A percentile compares a stretch with the other conserved stretches of the same genome.
Conservation (phyloP, 768 basidiomycete genomes). For the Trametes villosa region DNA sequence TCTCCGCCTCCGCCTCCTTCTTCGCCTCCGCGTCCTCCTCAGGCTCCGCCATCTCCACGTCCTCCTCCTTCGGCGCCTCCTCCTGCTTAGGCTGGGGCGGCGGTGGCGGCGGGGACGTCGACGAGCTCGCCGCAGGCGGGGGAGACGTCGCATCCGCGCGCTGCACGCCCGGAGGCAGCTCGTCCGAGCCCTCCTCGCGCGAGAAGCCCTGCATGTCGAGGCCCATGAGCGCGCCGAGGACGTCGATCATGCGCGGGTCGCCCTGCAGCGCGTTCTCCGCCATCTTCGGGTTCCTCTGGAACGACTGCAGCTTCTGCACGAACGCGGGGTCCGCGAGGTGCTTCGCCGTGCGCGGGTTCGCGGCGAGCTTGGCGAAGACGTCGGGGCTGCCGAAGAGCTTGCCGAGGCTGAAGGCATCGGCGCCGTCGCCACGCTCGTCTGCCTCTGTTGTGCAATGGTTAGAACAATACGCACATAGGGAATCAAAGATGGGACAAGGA, state of each 20-base stretch:
- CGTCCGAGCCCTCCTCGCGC: conserved; percentile 83
- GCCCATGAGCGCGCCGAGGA: conserved; percentile 91
- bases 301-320: conserved; percentile 71
- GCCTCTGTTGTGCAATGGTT: conserved; percentile 41
- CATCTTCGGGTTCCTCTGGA: conserved; percentile 70
- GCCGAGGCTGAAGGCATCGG: conserved; percentile 65
- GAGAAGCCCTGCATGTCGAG: conserved; percentile 88
- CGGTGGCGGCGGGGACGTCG: conserved; percentile 44
- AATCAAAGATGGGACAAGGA: too few species aligned
- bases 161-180: conserved; percentile 64
- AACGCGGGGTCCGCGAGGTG: conserved; percentile 86
- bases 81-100: conserved; percentile 31
- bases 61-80: conserved; percentile 47
- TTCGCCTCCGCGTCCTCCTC: conserved; percentile 72
- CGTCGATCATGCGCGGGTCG: conserved; percentile 94
- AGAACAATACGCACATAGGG: too few species aligned
- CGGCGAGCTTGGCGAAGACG: conserved; percentile 79
- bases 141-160: conserved; percentile 34
- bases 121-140: conserved; percentile 36
- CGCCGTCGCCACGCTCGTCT: conserved; percentile 42
- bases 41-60: conserved; percentile 63
- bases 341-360: conserved; percentile 84
- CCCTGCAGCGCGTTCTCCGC: conserved; percentile 56
- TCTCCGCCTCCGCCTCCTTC: conserved; percentile 78
- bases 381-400: conserved; percentile 86